Conservation (phyloP, 768 basidiomycete genomes). For the Chlorophyllum brunneum region DNA sequence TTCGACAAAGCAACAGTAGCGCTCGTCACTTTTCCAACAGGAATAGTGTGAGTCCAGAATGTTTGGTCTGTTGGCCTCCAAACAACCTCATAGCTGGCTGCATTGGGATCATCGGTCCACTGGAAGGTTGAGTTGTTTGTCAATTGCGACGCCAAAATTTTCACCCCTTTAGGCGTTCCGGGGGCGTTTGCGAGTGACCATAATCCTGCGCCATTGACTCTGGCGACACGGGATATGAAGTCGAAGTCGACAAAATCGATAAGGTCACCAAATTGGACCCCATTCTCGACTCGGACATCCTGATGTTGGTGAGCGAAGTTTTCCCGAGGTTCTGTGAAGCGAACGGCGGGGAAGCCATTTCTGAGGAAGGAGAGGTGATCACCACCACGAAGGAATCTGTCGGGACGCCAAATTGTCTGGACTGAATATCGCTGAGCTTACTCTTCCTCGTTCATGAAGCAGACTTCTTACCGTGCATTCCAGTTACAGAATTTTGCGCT, state of each 20-base stretch:
- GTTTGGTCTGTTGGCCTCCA: constrained; percentile 46
- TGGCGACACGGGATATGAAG: constrained; percentile 46
- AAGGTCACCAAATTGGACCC: constrained; percentile 54
- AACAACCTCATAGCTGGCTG: constrained; percentile 46
- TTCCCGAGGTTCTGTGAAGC: constrained; percentile 55
- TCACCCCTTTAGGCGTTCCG: constrained; percentile 46
- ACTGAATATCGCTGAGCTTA: constrained; percentile 26
- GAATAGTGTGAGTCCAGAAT: constrained; percentile 46
- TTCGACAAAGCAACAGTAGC: constrained; percentile 43
- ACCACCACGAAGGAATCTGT: constrained; percentile 54
- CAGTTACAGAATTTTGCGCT: constrained; percentile 40
- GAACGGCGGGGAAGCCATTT: constrained; percentile 48
- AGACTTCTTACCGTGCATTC: constrained; percentile 42
- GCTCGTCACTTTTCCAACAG: constrained; percentile 39
- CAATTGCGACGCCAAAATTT: constrained; percentile 41
- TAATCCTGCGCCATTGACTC: constrained; percentile 47
- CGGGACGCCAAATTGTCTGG: constrained; percentile 46
- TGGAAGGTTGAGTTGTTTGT: constrained; percentile 52
- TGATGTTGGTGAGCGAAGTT: constrained; percentile 59
- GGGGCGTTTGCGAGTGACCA: constrained; percentile 57
- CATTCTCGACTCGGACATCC: constrained; percentile 45
- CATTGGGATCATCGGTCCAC: constrained; percentile 38
- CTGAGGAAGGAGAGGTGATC: constrained; percentile 49
- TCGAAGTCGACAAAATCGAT: constrained; percentile 50
- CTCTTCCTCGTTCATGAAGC: not conserved